phyloP scores from a whole-genome alignment of 805 yeast genomes.

The Diddensiella caesifluorescens region DNA sequence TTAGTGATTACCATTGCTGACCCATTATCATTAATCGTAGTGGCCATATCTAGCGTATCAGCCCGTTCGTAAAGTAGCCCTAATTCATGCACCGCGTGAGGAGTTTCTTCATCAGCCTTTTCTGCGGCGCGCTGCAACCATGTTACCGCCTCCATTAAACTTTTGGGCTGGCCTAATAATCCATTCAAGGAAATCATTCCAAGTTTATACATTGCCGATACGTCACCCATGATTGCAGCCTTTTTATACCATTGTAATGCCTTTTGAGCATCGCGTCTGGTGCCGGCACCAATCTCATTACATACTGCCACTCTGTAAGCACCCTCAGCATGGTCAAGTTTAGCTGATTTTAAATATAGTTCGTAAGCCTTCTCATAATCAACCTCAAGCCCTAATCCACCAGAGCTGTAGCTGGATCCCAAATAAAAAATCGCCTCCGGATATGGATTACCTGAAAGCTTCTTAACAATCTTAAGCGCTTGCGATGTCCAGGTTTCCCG shows the following conservation, averaged over 20 bases:
- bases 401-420: slow-evolving; percentile 55
- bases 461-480: slow-evolving; percentile 55
- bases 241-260: slow-evolving; percentile 51
- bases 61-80: slow-evolving; percentile 51
- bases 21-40: slow-evolving; percentile 14
- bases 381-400: slow-evolving; percentile 44
- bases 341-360: slow-evolving; percentile 54
- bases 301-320: slow-evolving; percentile 68
- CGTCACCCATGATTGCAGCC: slow-evolving; percentile 59
- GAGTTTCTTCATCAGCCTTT: slow-evolving; percentile 40
- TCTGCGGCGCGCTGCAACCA: slow-evolving; percentile 51
- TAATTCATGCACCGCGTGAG: slow-evolving; percentile 55
- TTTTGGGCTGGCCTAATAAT: slow-evolving; percentile 35
- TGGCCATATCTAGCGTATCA: slow-evolving; percentile 25
- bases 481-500: slow-evolving; percentile 51
- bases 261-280: slow-evolving; percentile 37
- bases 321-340: slow-evolving; percentile 52
- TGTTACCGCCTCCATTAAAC: slow-evolving; percentile 40
- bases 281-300: slow-evolving; percentile 60
- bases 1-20: slow-evolving; percentile 22
- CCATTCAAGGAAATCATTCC: slow-evolving; percentile 61
- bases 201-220: slow-evolving; percentile 66
- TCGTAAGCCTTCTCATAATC: slow-evolving; percentile 60
- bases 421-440: slow-evolving; percentile 55
- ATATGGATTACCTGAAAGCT: slow-evolving; percentile 41